Conservation (phyloP, 176 grass and related monocot species). For the Musa schizocarpa region DNA sequence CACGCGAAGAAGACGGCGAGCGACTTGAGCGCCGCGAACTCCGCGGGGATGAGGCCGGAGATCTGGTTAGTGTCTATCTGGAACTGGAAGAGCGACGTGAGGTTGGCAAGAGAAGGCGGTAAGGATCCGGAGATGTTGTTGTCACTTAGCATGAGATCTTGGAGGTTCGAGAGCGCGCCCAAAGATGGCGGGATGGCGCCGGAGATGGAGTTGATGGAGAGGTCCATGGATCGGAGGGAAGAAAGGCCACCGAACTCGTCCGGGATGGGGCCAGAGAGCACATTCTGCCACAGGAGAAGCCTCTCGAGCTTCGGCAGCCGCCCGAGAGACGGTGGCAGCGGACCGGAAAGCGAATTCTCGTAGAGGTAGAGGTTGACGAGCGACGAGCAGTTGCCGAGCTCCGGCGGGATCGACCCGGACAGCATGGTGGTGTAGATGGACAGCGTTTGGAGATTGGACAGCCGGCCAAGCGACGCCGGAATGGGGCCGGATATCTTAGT, state of each 20-base stretch:
- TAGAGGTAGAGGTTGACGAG: constrained; percentile 84
- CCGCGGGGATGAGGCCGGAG: constrained; percentile 68
- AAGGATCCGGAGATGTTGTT: constrained; percentile 90
- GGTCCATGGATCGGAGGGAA: constrained; percentile 51
- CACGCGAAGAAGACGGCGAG: constrained; percentile 75
- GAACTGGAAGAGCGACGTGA: constrained; percentile 59
- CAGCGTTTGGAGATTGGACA: constrained; percentile 55
- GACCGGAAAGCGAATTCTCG: constrained; percentile 73
- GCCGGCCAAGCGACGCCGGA: constrained; percentile 49
- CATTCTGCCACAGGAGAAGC: constrained; percentile 94
- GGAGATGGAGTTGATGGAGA: constrained; percentile 94
- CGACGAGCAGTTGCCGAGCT: constrained; percentile 59
- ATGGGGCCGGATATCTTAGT: constrained; percentile 73
- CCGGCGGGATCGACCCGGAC: constrained; percentile 63
- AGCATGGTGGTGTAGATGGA: constrained; percentile 78
- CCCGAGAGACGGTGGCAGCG: constrained; percentile 52
- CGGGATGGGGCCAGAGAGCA: constrained; percentile 68
- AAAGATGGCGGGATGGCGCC: constrained; percentile 51
- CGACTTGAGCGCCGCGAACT: constrained; percentile 37
- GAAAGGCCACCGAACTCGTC: constrained; percentile 66
- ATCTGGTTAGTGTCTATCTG: constrained; percentile 94
- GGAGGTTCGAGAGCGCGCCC: constrained; percentile 38
- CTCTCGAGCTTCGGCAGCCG: constrained; percentile 45
- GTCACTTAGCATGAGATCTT: constrained; percentile 95
- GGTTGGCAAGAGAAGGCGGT: constrained; percentile 49